A percentile compares a stretch with the other conserved stretches of the same genome.
Evolutionary conservation across 148 eudicot species (phyloP).

Genomic region (Cornus florida): DNA sequence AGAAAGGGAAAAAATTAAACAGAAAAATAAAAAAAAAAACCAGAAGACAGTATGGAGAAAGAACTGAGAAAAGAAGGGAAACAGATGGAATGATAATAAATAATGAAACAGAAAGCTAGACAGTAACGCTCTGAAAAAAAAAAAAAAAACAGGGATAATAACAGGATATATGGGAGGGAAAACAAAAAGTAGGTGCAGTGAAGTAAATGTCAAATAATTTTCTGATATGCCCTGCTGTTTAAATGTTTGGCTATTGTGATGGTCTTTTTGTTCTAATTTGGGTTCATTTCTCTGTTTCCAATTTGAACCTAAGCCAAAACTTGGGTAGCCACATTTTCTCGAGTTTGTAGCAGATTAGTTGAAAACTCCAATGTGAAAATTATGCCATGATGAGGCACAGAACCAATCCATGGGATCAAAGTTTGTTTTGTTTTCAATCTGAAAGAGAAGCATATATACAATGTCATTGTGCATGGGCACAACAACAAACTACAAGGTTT

Average conservation of each 20-base stretch:
- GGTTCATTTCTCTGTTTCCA: not conserved
- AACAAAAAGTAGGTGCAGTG: not conserved
- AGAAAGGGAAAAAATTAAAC: too few relatives aligned
- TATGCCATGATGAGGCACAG: not conserved
- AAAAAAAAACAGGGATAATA: too few relatives aligned
- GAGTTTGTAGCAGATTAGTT: not conserved
- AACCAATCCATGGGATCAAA: not conserved
- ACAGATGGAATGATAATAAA: too few relatives aligned
- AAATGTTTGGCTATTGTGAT: too few relatives aligned
- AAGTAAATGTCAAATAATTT: not conserved
- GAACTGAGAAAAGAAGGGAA: too few relatives aligned
- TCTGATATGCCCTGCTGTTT: not conserved
- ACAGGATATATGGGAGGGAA: too few relatives aligned
- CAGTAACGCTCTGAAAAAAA: too few relatives aligned
- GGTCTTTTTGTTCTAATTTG: not conserved
- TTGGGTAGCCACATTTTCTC: not conserved
- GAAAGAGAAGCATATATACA: not conserved
- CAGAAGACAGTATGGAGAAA: too few relatives aligned
- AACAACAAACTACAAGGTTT: not conserved
- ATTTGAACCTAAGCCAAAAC: not conserved
- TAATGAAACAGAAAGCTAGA: too few relatives aligned
- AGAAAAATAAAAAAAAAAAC: too few relatives aligned
- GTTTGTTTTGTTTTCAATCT: not conserved
- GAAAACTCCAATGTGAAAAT: not conserved
- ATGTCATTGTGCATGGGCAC: not conserved